Evolutionary conservation across 139 green algal genomes (phyloP).

Genomic region (Closterium sp.): DNA sequence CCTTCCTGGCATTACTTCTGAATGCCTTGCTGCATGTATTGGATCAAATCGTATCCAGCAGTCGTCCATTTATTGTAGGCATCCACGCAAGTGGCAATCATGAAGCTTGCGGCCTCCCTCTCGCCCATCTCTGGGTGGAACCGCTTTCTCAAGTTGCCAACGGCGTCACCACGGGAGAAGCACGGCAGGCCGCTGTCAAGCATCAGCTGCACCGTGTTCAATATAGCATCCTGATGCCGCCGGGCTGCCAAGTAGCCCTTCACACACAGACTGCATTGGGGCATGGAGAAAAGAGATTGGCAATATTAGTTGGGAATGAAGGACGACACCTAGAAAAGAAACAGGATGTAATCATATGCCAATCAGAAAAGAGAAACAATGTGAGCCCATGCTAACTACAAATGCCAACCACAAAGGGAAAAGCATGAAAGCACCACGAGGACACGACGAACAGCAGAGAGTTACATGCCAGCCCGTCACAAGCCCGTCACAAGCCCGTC

Average conservation of each 20-base stretch:
- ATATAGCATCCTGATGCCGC: constrained; percentile 47
- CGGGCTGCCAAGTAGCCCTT: constrained; percentile 82
- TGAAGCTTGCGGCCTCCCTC: constrained; percentile 68
- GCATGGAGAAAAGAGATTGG: constrained; percentile 1
- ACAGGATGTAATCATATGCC: background rate
- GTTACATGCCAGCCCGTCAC: too few relatives aligned
- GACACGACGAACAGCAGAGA: too few relatives aligned
- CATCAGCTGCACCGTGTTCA: constrained; percentile 53
- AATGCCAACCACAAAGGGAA: too few relatives aligned
- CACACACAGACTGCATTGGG: constrained; percentile 63
- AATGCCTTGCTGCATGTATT: constrained; percentile 74
- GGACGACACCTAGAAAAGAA: background rate
- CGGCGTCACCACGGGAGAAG: constrained; percentile 67
- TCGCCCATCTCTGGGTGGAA: constrained; percentile 77
- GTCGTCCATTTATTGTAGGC: constrained; percentile 95
- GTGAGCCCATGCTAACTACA: too few relatives aligned
- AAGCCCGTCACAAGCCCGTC: too few relatives aligned
- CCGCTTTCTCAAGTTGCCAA: constrained; percentile 64
- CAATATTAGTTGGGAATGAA: background rate
- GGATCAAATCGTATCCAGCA: constrained; percentile 86
- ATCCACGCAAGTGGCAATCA: constrained; percentile 71
- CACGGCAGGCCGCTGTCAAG: constrained; percentile 73
- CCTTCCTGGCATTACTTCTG: constrained; percentile 12
- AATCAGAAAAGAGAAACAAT: too few relatives aligned
- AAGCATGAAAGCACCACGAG: too few relatives aligned